Base-by-base conservation (phyloP, 2,329 filamentous ascomycete genomes). In the Pyrenochaeta sp. region DNA sequence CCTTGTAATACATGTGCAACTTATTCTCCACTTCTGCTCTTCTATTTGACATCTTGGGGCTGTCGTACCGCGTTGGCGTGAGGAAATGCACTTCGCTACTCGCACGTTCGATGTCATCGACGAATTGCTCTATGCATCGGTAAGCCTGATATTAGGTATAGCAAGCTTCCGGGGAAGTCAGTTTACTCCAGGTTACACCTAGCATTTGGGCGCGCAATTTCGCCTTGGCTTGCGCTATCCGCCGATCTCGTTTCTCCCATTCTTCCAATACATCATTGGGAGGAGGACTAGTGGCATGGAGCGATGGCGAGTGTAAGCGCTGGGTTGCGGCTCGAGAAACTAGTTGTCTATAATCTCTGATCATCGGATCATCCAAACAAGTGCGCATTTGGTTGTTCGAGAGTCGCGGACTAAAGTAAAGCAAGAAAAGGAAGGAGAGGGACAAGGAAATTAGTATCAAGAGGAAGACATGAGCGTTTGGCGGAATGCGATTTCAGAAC, bases 271-370 rank as follows among this genome's bases (percentile, higher is more conserved):
- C 10, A 9, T 30, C 27, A n/a, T 52, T 42, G 8, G 25, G 4
- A 22, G 15, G 6, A 15, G 32, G 15, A 9, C 30, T 22, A 1
- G 15, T 10, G 3, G 7, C 39, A 4, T 25, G 6, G 32, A 40
- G 51, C 22, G 54, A 54, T 5, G 59, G 45, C 2, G 54, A 59
- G n/a, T 66, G 61, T 4, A 68, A 30, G 9, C 61, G 59, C 42
- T 69, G 66, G 1, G 66, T 69, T 28, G 45, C 36, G 1, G 52
- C 62, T 7, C 61, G 48, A 2, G 64, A 69, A 13, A 67, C 42
- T 40, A 69, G 62, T n/a, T 63, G 62, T 46, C 66, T 52, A 47
- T 69, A 69, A 4, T 30, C 28, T 2, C 45, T 44, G 5, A 30
- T 22, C 19, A 19, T 32, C 0, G 36, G n/a, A 43, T 50, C 30